These are phyloP conservation scores for Saksenaea oblongispora DNA, from an alignment of 371 early-diverging fungal species.

Conservation along the genomic window DNA sequence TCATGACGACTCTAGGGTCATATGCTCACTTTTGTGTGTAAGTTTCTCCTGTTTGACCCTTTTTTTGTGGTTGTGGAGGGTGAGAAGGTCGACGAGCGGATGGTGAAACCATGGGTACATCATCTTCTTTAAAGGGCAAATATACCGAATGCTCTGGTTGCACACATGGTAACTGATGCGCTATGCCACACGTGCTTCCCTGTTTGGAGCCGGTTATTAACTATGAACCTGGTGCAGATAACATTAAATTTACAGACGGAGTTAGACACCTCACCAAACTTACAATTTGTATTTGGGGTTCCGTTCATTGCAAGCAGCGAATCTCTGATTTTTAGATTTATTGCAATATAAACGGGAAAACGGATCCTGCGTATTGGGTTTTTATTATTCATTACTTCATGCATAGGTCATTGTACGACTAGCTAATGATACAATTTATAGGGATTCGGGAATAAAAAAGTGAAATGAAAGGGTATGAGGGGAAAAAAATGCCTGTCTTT, in stretches of 20 bases:
- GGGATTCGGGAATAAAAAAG: neutral
- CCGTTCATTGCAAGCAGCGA: slow-evolving; percentile 4
- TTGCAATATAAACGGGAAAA: slow-evolving; percentile 5
- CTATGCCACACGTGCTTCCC: slow-evolving; percentile 10
- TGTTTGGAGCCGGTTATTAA: neutral
- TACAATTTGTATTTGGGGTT: neutral
- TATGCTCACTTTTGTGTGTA: neutral
- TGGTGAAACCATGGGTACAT: neutral
- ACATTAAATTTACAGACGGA: slow-evolving; percentile 3
- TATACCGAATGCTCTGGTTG: slow-evolving; percentile 3
- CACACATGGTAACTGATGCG: slow-evolving; percentile 10
- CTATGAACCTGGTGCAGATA: slow-evolving; percentile 5
- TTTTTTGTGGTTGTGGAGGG: neutral
- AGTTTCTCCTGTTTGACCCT: neutral
- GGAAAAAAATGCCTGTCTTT: neutral
- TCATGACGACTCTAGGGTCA: neutral
- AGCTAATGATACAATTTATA: neutral
- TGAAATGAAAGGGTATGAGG: neutral
- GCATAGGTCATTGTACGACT: neutral
- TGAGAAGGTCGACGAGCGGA: slow-evolving; percentile 1
- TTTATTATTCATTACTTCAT: slow-evolving; percentile 3
- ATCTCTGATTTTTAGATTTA: slow-evolving; percentile 2
- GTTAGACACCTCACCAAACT: neutral
- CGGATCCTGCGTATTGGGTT: neutral
- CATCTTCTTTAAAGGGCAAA: slow-evolving; percentile 9